Evolutionary conservation across 139 green algal genomes (phyloP).

Genomic region (Limnomonas spitsbergensis): DNA sequence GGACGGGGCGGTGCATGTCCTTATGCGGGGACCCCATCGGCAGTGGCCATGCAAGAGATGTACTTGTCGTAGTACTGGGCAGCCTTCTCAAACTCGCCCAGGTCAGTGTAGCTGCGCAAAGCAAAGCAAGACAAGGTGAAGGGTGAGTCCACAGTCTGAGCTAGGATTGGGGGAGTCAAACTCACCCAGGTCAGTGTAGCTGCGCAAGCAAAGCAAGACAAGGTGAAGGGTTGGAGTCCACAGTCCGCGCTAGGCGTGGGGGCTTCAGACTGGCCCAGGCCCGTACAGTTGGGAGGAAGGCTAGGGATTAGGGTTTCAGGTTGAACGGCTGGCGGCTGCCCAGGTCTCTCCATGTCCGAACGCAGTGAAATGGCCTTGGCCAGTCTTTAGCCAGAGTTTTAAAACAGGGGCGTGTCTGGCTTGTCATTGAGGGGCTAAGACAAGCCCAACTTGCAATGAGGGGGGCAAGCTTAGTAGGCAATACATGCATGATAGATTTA

Average conservation of each 20-base stretch:
- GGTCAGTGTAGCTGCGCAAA: conserved; percentile 75
- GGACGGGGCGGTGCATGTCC: no score
- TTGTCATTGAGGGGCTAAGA: no score
- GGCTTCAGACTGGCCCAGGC: conserved; percentile 83
- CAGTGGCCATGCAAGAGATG: conserved; percentile 62
- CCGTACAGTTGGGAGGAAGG: conserved; percentile 16
- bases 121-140: not conserved
- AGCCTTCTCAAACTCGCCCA: conserved; percentile 87
- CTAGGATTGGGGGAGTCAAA: conserved; percentile 60
- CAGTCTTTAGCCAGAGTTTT: no score
- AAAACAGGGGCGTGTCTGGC: no score
- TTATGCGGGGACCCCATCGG: not conserved
- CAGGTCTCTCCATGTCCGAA: no score
- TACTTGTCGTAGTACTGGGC: conserved; percentile 85
- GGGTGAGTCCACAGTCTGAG: not conserved
- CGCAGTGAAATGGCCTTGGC: no score
- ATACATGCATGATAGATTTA: no score
- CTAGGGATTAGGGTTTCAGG: not conserved
- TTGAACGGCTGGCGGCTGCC: no score
- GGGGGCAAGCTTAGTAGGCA: no score
- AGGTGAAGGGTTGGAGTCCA: not conserved
- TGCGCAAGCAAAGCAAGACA: not conserved
- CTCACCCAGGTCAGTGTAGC: conserved; percentile 88
- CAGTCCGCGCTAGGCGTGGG: not conserved
- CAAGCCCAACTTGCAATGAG: no score